Conservation (phyloP, 1,284 basidiomycete genomes). For the Kwoniella shivajii region DNA sequence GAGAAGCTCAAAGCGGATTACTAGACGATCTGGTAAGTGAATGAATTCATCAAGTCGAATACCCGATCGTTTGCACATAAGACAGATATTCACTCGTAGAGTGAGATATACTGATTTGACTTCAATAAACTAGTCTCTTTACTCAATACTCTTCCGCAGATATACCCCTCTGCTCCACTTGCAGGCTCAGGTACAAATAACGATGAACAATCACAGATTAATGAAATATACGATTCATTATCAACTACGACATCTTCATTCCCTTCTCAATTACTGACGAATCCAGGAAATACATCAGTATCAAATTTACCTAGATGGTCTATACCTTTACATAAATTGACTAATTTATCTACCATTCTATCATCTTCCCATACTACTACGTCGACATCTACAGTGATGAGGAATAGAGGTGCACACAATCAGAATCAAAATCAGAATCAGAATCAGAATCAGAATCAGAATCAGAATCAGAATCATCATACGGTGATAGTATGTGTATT, state of each 20-base stretch:
- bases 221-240: slow-evolving; percentile 34
- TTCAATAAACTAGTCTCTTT: not conserved
- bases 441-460: no score
- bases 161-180: slow-evolving; percentile 1
- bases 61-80: not conserved
- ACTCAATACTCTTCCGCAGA: slow-evolving; percentile 6
- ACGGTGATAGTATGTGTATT: slow-evolving; percentile 41
- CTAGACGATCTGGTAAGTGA: slow-evolving; percentile 8
- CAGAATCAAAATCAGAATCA: no score
- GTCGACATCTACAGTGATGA: no score
- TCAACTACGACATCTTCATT: slow-evolving; percentile 30
- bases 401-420: no score
- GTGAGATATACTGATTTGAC: not conserved
- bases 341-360: slow-evolving; percentile 22
- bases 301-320: slow-evolving; percentile 39
- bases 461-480: no score
- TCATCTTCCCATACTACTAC: no score
- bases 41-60: not conserved
- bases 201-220: not conserved
- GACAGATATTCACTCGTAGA: no score
- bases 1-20: not conserved
- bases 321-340: slow-evolving; percentile 36
- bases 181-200: no score
- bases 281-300: slow-evolving; percentile 22
- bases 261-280: slow-evolving; percentile 27